Percentiles rank a stretch among this genome's conserved stretches.
Evolutionary conservation across 805 yeast genomes (phyloP).

Genomic region (Lipomyces yamadae): DNA sequence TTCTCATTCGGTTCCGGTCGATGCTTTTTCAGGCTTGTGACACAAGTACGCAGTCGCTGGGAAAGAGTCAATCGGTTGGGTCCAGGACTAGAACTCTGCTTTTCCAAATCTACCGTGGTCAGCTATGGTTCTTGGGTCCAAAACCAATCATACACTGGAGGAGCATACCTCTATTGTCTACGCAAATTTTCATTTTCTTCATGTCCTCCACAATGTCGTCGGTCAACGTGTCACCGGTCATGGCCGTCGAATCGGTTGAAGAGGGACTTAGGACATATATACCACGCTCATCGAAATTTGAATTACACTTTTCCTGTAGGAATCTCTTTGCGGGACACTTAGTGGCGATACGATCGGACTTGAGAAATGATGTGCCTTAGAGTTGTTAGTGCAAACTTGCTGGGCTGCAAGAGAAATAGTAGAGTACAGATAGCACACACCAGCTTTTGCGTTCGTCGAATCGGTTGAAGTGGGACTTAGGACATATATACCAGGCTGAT

Average conservation of each 20-base stretch:
- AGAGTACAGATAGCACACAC: too few relatives aligned
- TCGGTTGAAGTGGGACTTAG: too few relatives aligned
- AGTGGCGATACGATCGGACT: too few relatives aligned
- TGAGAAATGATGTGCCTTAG: too few relatives aligned
- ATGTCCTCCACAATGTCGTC: not conserved
- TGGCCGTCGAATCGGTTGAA: not conserved
- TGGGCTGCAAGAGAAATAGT: too few relatives aligned
- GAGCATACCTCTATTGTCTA: not conserved
- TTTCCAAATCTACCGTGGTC: not conserved
- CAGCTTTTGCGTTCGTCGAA: too few relatives aligned
- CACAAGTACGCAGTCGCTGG: not conserved
- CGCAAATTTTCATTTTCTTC: not conserved
- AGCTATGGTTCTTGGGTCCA: not conserved
- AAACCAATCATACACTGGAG: not conserved
- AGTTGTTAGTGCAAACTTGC: too few relatives aligned
- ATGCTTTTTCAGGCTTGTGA: not conserved
- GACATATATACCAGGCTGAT: too few relatives aligned
- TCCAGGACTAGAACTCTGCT: not conserved
- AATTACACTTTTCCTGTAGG: not conserved
- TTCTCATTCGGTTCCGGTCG: not conserved
- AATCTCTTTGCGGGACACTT: not conserved
- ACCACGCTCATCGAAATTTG: not conserved
- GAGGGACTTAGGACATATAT: not conserved
- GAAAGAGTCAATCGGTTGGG: not conserved
- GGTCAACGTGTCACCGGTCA: conserved; percentile 1